Evolutionary conservation across 768 basidiomycete species (phyloP), one percentile per base, ranked within the genome.

Genomic region (Dacryopinax spathularia): DNA sequence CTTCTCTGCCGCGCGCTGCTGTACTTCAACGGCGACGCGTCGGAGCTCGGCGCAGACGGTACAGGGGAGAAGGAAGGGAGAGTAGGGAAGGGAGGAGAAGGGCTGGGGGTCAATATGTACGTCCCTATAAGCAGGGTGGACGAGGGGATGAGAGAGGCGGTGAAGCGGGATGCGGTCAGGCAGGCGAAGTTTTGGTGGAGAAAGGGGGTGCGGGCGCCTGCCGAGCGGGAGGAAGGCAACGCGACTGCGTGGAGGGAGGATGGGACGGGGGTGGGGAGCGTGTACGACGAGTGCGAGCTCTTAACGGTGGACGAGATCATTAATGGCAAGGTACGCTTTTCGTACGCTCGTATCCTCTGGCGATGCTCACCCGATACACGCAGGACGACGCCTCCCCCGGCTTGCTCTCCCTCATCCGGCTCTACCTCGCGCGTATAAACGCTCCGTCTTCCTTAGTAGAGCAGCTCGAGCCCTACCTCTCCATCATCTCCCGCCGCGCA

Each of bases 51-150:
- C n/a, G n/a, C n/a, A n/a, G n/a, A n/a, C n/a, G n/a, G n/a, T n/a
- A n/a, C n/a, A n/a, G n/a, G n/a, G n/a, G n/a, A n/a, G n/a, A n/a
- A n/a, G n/a, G n/a, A n/a, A n/a, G n/a, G n/a, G n/a, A n/a, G n/a
- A n/a, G n/a, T n/a, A n/a, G n/a, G n/a, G n/a, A n/a, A n/a, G n/a
- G n/a, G n/a, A n/a, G n/a, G n/a, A n/a, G n/a, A n/a, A n/a, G n/a
- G n/a, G n/a, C n/a, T n/a, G n/a, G n/a, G n/a, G n/a, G 77, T 97
- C 62, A 96, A 97, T 73, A 87, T 96, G 65, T 99, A 99, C 74
- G 80, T 98, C 65, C 96, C 96, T 1, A 96, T 99, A 41, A 96
- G 95, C 1, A 93, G 95, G 82, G 95, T 98, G 41, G 94, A 99
- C 72, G 89, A 90, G 73, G 98, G 98, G 70, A 98, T 98, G 96